Evolutionary conservation across 257 asterid species (phyloP), one percentile per base, ranked within the genome.

Genomic region (Ehretia macrophylla): DNA sequence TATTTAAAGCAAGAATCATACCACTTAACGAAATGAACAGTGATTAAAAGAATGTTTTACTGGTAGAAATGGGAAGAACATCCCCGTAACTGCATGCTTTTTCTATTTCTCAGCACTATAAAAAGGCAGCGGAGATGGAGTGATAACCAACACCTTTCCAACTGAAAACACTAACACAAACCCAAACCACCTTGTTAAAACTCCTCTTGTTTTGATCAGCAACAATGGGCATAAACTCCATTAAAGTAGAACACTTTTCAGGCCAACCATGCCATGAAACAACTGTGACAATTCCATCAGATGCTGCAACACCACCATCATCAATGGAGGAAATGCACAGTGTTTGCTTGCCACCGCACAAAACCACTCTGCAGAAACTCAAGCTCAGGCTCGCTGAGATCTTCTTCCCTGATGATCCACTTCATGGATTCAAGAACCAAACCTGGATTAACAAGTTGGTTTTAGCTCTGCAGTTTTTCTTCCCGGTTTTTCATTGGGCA

Each of bases 341-440:
- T 51, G 96, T 90, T 18, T 69, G 83, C 68, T 71, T 87, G 58
- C 96, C 96, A 21, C 97, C 93, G 40, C 65, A 68, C 8, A 72
- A 68, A 56, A 85, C 94, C 66, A 78, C 97, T 47, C 52, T 54
- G 19, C 75, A 85, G 73, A 90, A 90, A 77, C 94, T 90, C 39
- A 74, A 80, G 22, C 81, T 68, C 69, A 81, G 84, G 53, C 74
- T 90, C 19, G 72, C 85, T n/a, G 96, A 87, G 72, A 81, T 87
- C 11, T 87, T 90, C 64, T 90, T 90, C 79, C 96, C 97, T 0
- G 95, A 90, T 27, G 96, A 90, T 49, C 97, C 96, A n/a, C 79
- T 90, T 16, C 94, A 87, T 5, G 62, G 72, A 76, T 90, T 90
- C 65, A 80, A 87, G 85, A 78, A 87, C 58, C 97, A 87, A 51